Conservation (phyloP, 495 filamentous ascomycete genomes). For the Saxophila tyrrhenica region DNA sequence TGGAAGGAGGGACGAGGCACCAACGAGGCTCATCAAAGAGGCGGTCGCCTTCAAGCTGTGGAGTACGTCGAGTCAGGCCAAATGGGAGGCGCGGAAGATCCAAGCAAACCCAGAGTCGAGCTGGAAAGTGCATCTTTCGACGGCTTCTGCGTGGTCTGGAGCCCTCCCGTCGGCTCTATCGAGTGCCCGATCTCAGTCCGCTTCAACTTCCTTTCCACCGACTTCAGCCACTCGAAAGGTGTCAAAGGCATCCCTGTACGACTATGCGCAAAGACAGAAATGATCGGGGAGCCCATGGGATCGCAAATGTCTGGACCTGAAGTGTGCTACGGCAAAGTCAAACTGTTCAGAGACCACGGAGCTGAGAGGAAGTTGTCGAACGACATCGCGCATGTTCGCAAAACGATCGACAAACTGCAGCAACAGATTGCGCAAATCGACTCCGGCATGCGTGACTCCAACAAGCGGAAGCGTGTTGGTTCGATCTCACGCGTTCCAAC, state of each 20-base stretch:
- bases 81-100: constrained; percentile 49
- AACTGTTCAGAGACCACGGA: constrained; percentile 92
- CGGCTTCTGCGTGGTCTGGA: constrained; percentile 85
- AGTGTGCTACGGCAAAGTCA: constrained; percentile 88
- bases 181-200: constrained; percentile 78
- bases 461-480: constrained; percentile 71
- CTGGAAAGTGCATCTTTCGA: constrained; percentile 79
- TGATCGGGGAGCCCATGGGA: constrained; percentile 34
- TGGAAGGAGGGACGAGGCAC: constrained; percentile 92
- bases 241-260: constrained; percentile 93
- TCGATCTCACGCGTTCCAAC: constrained; percentile 40
- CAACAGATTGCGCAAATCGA: constrained; percentile 84
- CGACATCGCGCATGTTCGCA: constrained; percentile 84
- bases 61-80: constrained; percentile 79
- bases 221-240: constrained; percentile 96
- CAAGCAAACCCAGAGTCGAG: constrained; percentile 61
- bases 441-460: constrained; percentile 74
- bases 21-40: constrained; percentile 79
- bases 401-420: constrained; percentile 87
- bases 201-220: constrained; percentile 96
- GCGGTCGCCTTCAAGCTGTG: constrained; percentile 78
- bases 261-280: constrained; percentile 80
- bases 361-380: constrained; percentile 92
- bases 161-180: constrained; percentile 46
- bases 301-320: constrained; percentile 42